Conservation (phyloP, 768 basidiomycete genomes). For the Hygrocybe punicea region DNA sequence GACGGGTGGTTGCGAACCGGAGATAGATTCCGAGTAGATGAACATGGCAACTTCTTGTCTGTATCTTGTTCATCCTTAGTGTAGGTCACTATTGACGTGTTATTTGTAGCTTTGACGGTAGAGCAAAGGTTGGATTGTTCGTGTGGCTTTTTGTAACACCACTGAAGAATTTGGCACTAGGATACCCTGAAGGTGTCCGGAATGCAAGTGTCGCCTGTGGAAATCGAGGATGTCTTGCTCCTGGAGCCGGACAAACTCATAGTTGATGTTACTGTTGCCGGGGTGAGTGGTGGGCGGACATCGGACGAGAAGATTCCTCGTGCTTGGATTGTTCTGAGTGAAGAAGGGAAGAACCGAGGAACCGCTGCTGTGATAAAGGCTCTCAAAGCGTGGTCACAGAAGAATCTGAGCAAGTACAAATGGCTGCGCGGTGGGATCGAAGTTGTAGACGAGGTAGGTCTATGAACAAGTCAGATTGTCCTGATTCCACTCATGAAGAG, state of each 20-base stretch:
- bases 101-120: slow-evolving; percentile 60
- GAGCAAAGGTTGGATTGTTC: slow-evolving; percentile 54
- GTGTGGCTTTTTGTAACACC: neutral
- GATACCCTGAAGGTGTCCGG: slow-evolving; percentile 82
- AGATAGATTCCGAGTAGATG: slow-evolving; percentile 62
- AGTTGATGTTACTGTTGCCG: slow-evolving; percentile 65
- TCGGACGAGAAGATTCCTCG: slow-evolving; percentile 71
- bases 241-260: slow-evolving; percentile 60
- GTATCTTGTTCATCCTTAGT: slow-evolving; percentile 19
- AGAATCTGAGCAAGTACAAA: slow-evolving; percentile 69
- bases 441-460: slow-evolving; percentile 56
- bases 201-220: slow-evolving; percentile 73
- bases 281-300: slow-evolving; percentile 67
- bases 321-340: slow-evolving; percentile 73
- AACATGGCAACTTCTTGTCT: slow-evolving; percentile 63
- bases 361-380: slow-evolving; percentile 37
- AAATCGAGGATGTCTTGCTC: slow-evolving; percentile 67
- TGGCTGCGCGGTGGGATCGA: slow-evolving; percentile 73
- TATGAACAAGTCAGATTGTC: slow-evolving; percentile 1
- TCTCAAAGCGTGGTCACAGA: slow-evolving; percentile 59
- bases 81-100: neutral
- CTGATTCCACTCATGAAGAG: neutral
- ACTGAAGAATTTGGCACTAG: slow-evolving; percentile 31
- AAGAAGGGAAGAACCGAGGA: slow-evolving; percentile 50
- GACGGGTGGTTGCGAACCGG: slow-evolving; percentile 76